Evolutionary conservation across 768 basidiomycete species (phyloP).

Genomic region (Kwoniella sp.): DNA sequence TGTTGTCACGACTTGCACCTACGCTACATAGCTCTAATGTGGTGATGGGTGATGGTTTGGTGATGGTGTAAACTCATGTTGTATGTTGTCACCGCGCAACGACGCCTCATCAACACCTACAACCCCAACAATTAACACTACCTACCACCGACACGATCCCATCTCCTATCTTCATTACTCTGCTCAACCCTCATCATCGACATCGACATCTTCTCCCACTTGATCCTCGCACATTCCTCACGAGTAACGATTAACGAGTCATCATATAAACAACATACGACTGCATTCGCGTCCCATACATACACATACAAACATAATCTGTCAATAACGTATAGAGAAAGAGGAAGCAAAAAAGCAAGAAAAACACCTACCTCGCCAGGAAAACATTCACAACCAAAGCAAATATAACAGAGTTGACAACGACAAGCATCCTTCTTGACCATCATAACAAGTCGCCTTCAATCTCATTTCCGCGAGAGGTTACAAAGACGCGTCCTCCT

Average conservation of each 20-base stretch:
- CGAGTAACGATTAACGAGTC: slow-evolving; percentile 14
- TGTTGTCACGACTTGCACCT: not conserved
- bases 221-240: not conserved
- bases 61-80: not conserved
- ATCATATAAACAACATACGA: slow-evolving; percentile 3
- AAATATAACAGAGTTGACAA: no score
- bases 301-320: not conserved
- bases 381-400: no score
- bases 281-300: not conserved
- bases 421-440: no score
- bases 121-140: not conserved
- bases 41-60: no score
- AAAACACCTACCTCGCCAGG: no score
- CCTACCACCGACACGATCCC: not conserved
- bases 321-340: no score
- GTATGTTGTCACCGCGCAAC: not conserved
- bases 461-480: no score
- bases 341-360: no score
- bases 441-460: no score
- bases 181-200: not conserved
- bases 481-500: no score
- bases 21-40: no score
- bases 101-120: not conserved
- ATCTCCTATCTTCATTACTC: not conserved
- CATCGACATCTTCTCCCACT: not conserved